Conservation (phyloP, 2,329 filamentous ascomycete species). For the Colletotrichum eleusines region DNA sequence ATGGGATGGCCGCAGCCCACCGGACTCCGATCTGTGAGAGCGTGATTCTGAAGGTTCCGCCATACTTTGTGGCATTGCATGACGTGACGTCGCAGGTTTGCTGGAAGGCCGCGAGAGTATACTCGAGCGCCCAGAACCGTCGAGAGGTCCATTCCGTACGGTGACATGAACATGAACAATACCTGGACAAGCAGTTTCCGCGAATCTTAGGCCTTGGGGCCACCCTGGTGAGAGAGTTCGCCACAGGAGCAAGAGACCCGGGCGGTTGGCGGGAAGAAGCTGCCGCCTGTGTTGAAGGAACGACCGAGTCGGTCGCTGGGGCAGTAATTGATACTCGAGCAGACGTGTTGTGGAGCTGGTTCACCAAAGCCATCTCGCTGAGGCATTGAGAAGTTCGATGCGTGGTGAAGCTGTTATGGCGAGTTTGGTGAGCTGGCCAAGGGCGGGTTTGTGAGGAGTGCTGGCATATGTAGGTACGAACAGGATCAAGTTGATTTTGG, state of each 20-base stretch:
- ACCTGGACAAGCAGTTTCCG: constrained; percentile 2
- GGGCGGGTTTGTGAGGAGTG: neutral
- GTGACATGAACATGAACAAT: constrained; percentile 16
- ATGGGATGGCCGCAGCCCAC: neutral
- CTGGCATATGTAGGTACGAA: neutral
- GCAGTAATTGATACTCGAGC: neutral
- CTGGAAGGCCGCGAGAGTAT: neutral
- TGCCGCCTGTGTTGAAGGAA: no score
- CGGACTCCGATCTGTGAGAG: constrained; percentile 12
- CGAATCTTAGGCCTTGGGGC: neutral
- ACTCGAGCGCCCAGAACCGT: constrained; percentile 32
- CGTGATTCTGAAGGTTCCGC: neutral
- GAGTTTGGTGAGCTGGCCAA: neutral
- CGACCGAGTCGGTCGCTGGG: neutral
- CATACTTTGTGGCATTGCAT: constrained; percentile 3
- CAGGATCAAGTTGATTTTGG: constrained; percentile 17
- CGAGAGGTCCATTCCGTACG: neutral
- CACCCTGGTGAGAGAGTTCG: neutral
- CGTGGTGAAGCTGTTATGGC: neutral
- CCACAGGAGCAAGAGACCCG: neutral
- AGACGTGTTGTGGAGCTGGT: neutral
- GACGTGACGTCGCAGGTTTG: neutral
- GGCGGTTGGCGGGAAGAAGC: neutral
- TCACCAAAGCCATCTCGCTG: neutral
- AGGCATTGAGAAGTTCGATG: neutral